Evolutionary conservation across 805 yeast species (phyloP), one percentile per base, ranked within the genome.

Genomic region (Myxozyma melibiosi): DNA sequence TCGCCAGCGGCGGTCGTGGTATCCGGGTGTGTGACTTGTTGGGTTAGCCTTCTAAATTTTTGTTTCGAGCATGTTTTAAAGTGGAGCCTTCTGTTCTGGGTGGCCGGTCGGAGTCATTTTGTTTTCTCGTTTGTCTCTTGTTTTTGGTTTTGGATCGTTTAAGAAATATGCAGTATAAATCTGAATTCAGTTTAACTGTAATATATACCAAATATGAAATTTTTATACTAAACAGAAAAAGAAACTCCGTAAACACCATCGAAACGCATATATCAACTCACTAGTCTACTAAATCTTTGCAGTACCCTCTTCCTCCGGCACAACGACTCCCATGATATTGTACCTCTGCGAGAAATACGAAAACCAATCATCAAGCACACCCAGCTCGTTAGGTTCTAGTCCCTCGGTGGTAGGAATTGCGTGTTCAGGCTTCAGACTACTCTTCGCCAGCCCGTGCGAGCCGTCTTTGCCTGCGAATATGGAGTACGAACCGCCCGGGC

Each of bases 401-500:
- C 71, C 78, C 6, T 55, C 62, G 41, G 64, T 69, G 16, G 66
- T 68, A 5, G 74, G 67, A 30, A 58, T 74, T 1, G 80, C 79
- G 60, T 84, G 86, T 53, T 76, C 81, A 0, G 76, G 74, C n/a
- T 78, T 76, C 24, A 84, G 69, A 18, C 84, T 79, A 51, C 88
- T 84, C 66, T 84, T 80, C 1, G 88, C 96, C 51, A 89, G 74
- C 1, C 92, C 86, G 56, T 94, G 74, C 33, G 88, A 81, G 22
- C 88, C 88, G 64, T 89, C 96, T 61, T 80, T 82, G 4, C 92
- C 96, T 8, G 84, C 88, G 40, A 89, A 77, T 5, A 77, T 81
- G 66, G 83, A 84, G 71, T 89, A 90, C 22, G 85, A 83, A 58
- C 82, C 80, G 0, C 90, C 91, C 2, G 85, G 85, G 0, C 96